Evolutionary conservation across 176 grass and related monocot genomes (phyloP), one percentile per base, ranked within the genome.

Genomic region (Musa itinerans): DNA sequence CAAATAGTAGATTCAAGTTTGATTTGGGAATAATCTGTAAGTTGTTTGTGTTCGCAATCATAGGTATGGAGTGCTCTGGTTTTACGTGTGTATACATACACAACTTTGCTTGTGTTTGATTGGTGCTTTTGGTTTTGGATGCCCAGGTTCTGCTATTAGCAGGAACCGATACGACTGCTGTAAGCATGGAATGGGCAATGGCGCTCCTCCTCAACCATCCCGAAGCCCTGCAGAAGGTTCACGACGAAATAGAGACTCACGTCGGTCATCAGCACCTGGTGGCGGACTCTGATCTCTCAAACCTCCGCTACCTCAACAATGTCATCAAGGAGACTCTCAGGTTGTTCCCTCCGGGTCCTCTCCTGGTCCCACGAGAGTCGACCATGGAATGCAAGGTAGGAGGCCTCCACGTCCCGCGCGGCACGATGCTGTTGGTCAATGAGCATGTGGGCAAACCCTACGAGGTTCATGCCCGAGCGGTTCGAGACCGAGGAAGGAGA

Each of bases 191-290:
- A 64, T 89, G 90, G 90, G 79, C 81, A 0, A 78, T 95, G 75
- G 75, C 88, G 0, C 85, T 95, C 1, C 72, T 95, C 27, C 63
- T 90, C 20, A 95, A 95, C 81, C 71, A 88, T 10, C 91, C 85
- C 0, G 1, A 73, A 9, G 12, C 2, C 0, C 34, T 88, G 2
- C 49, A 67, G 6, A 90, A 90, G 52, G 80, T 75, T 1, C 78
- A 65, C 7, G 76, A 21, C 0, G 88, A 90, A 48, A 80, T 95
- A 0, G 73, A 81, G 19, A 23, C 13, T 10, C 2, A 12, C n/a
- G 65, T 90, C 1, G 83, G 81, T 0, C 19, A 17, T n/a, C 50
- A 50, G 9, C 83, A 81, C 21, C 14, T 86, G 9, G 22, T 95
- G 1, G 2, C 10, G 3, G 34, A 65, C 2, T 67, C 70, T 10